A percentile compares a stretch with the other conserved stretches of the same genome.
phyloP scores from a whole-genome alignment of 352 stramenopile species.

The Phytophthora sp. region DNA sequence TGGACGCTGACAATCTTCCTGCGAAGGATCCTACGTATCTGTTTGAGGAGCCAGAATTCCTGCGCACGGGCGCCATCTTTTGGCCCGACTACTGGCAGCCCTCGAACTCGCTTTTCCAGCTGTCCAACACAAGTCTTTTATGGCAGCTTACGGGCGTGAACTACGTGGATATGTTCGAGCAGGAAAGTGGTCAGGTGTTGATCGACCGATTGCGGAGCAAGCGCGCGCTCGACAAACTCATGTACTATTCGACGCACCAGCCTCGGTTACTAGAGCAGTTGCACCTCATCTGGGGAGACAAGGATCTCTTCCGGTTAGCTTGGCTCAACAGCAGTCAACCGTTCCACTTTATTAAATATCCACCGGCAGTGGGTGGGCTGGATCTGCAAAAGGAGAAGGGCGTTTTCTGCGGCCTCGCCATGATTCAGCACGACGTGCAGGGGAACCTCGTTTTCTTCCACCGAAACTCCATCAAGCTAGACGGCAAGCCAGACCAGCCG shows the following conservation, averaged over 20 bases:
- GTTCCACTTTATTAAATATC: constrained; percentile 81
- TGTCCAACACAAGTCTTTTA: constrained; percentile 74
- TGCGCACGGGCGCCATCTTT: constrained; percentile 80
- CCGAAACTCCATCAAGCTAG: constrained; percentile 86
- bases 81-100: constrained; percentile 89
- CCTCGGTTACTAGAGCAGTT: constrained; percentile 73
- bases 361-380: constrained; percentile 75
- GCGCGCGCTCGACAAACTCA: constrained; percentile 81
- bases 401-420: constrained; percentile 83
- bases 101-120: constrained; percentile 80
- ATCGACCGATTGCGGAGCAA: constrained; percentile 83
- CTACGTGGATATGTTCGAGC: constrained; percentile 85
- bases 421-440: constrained; percentile 88
- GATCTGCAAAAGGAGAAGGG: constrained; percentile 68
- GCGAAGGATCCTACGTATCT: constrained; percentile 85
- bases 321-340: constrained; percentile 81
- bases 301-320: constrained; percentile 84
- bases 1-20: constrained; percentile 86
- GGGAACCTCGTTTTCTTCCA: constrained; percentile 89
- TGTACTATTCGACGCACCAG: constrained; percentile 85
- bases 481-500: constrained; percentile 68
- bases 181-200: constrained; percentile 87
- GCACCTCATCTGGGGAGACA: constrained; percentile 88
- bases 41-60: constrained; percentile 81
- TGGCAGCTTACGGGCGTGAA: constrained; percentile 79